Conservation (phyloP, 1,284 basidiomycete genomes). For the Ceratobasidium sp. region DNA sequence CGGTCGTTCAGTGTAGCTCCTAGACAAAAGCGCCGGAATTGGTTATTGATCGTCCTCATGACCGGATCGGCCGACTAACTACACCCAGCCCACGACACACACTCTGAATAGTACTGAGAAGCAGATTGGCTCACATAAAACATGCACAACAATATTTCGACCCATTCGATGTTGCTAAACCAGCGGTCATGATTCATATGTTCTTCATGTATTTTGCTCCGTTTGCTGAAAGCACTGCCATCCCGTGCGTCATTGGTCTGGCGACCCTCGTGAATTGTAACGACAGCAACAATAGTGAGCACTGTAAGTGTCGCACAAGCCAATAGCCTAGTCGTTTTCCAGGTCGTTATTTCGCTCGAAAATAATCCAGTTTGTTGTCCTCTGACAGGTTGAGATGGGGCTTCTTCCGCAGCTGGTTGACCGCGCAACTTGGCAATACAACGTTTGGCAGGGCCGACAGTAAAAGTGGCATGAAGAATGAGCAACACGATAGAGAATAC, state of each 20-base stretch:
- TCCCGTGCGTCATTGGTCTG: background rate
- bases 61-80: too few relatives aligned
- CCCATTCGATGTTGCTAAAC: constrained; percentile 39
- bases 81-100: too few relatives aligned
- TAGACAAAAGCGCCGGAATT: too few relatives aligned
- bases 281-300: constrained; percentile 24
- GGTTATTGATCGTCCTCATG: too few relatives aligned
- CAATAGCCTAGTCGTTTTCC: constrained; percentile 19
- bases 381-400: background rate
- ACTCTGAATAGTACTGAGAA: background rate
- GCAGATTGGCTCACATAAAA: constrained; percentile 36
- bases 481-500: background rate
- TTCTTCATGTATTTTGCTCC: constrained; percentile 19
- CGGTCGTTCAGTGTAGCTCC: too few relatives aligned
- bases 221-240: background rate
- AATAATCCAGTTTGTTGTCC: constrained; percentile 31
- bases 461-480: background rate
- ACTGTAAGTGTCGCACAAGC: constrained; percentile 4
- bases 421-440: constrained; percentile 17
- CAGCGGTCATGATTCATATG: constrained; percentile 32
- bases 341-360: background rate
- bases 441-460: background rate
- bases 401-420: background rate
- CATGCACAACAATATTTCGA: constrained; percentile 38
- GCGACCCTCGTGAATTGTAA: constrained; percentile 11